Evolutionary conservation across 2,329 filamentous ascomycete genomes (phyloP).

Genomic region (Pseudocercospora musae): DNA sequence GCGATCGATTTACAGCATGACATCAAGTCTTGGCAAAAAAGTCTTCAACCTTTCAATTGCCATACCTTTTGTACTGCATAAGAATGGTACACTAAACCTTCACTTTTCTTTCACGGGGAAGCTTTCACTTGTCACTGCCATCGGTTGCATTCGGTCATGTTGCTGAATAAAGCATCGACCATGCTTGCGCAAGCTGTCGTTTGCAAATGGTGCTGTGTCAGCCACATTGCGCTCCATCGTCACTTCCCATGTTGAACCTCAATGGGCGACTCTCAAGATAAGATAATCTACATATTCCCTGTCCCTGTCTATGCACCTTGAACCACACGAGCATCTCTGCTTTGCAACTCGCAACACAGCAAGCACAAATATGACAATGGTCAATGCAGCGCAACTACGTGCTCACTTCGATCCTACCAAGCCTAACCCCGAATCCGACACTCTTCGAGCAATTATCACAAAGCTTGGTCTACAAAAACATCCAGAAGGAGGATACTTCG

Average conservation of each 20-base stretch:
- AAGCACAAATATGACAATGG: background rate
- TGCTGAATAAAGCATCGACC: background rate
- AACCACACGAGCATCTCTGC: background rate
- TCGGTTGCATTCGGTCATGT: background rate
- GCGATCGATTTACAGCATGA: background rate
- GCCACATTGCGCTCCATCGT: background rate
- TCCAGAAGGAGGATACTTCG: constrained; percentile 64
- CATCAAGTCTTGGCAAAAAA: background rate
- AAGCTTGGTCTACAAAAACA: constrained; percentile 53
- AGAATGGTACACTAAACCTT: background rate
- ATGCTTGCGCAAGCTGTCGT: background rate
- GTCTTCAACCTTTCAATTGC: background rate
- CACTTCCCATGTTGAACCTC: background rate
- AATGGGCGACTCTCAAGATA: too few relatives aligned
- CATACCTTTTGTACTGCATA: background rate
- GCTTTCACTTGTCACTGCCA: background rate
- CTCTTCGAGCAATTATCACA: constrained; percentile 40
- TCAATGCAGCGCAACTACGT: background rate
- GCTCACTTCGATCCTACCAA: background rate
- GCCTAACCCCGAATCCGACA: background rate
- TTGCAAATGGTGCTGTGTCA: background rate
- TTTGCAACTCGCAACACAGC: background rate
- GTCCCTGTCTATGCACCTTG: background rate
- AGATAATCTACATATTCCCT: too few relatives aligned
- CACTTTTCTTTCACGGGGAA: background rate